A percentile compares a stretch with the other conserved stretches of the same genome.
Conservation (phyloP, 257 asterid species). For the Echium plantagineum region DNA sequence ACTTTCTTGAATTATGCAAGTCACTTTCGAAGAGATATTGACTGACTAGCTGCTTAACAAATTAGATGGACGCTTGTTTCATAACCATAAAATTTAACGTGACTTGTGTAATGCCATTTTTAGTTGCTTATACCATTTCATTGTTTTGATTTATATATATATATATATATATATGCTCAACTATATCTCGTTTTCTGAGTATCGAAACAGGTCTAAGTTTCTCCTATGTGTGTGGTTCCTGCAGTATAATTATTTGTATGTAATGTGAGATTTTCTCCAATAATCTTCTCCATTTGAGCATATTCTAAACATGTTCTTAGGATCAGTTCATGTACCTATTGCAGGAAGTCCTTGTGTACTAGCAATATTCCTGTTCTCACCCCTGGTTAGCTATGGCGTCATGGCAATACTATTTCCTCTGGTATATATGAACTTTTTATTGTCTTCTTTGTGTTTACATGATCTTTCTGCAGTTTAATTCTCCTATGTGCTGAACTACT, state of each 20-base stretch:
- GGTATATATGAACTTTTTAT: slow-evolving; percentile 29
- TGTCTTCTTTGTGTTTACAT: not conserved
- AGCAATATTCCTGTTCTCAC: slow-evolving; percentile 62
- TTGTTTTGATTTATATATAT: not conserved
- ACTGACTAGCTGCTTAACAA: not conserved
- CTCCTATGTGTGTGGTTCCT: not conserved
- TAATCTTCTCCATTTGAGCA: not conserved
- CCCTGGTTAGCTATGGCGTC: slow-evolving; percentile 91
- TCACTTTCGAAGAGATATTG: not conserved
- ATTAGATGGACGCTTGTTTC: not conserved
- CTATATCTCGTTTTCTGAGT: not conserved
- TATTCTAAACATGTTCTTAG: slow-evolving; percentile 1
- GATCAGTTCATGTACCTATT: slow-evolving; percentile 9
- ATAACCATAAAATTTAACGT: not conserved
- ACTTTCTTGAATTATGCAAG: slow-evolving; percentile 3
- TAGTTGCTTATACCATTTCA: too few species aligned
- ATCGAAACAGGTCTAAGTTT: not conserved
- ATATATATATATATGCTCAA: too few species aligned
- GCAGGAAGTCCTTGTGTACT: slow-evolving; percentile 87
- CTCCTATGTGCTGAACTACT: not conserved
- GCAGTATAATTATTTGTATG: not conserved
- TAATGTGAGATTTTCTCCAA: not conserved
- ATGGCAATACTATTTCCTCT: slow-evolving; percentile 84
- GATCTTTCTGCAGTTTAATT: not conserved
- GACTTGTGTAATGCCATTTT: not conserved